These are phyloP conservation scores for Aureobasidium sp. DNA, from an alignment of 2,329 filamentous ascomycete genomes.

Conservation along the genomic window DNA sequence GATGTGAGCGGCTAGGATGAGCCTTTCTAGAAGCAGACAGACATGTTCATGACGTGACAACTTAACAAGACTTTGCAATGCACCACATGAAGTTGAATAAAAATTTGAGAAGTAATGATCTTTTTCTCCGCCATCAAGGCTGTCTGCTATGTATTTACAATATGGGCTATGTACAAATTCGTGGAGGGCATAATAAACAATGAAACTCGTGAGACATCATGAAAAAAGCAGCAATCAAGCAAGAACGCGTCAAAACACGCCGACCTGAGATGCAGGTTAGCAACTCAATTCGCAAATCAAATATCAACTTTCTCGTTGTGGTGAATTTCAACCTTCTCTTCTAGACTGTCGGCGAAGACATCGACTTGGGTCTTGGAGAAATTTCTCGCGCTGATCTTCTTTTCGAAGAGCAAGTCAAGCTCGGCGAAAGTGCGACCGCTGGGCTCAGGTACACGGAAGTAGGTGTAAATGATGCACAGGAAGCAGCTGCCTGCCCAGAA, in stretches of 20 bases:
- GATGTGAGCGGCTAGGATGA: not conserved
- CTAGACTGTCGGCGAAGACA: constrained; percentile 40
- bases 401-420: constrained; percentile 76
- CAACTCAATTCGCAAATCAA: constrained; percentile 5
- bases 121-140: not conserved
- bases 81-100: not conserved
- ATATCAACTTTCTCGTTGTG: constrained; percentile 11
- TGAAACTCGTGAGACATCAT: constrained; percentile 9
- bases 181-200: constrained; percentile 5
- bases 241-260: constrained; percentile 7
- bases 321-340: constrained; percentile 12
- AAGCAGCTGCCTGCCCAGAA: constrained; percentile 81
- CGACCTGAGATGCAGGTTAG: constrained; percentile 8
- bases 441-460: constrained; percentile 74
- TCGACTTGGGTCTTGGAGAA: constrained; percentile 53
- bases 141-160: constrained; percentile 1
- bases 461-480: constrained; percentile 71
- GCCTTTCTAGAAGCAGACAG: not conserved
- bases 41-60: not conserved
- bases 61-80: not conserved
- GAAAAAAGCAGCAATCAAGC: constrained; percentile 1
- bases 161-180: constrained; percentile 5
- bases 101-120: not conserved
- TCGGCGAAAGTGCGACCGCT: constrained; percentile 75
- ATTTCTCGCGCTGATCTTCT: constrained; percentile 59